Percentiles rank a stretch among this genome's conserved stretches.
Evolutionary conservation across 345 rosid species (phyloP).

Genomic region (Dipteronia dyeriana): DNA sequence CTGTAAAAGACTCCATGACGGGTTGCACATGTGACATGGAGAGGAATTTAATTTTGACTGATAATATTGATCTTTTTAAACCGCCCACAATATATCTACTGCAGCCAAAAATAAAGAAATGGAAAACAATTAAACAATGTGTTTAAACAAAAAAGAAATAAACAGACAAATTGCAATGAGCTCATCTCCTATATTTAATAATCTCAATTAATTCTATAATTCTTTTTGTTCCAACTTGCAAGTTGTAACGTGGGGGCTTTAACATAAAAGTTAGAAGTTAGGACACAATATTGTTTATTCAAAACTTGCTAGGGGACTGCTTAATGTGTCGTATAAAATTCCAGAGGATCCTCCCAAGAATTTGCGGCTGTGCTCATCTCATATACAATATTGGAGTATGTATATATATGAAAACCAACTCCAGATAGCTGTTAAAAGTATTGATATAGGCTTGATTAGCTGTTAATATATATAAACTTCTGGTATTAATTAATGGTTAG

Average conservation of each 20-base stretch:
- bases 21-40: slow-evolving; percentile 47
- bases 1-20: slow-evolving; percentile 14
- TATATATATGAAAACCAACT: too few relatives aligned
- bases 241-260: slow-evolving; percentile 14
- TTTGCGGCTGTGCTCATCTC: slow-evolving; percentile 23
- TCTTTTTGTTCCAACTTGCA: slow-evolving; percentile 19
- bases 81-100: background rate
- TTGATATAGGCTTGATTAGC: too few relatives aligned
- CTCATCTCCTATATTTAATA: background rate
- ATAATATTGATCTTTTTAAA: background rate
- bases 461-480: too few relatives aligned
- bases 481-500: too few relatives aligned
- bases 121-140: too few relatives aligned
- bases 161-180: background rate
- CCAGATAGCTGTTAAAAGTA: too few relatives aligned
- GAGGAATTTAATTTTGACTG: slow-evolving; percentile 13
- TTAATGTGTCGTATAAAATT: slow-evolving; percentile 1
- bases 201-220: background rate
- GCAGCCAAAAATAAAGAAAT: background rate
- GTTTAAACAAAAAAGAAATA: background rate
- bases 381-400: too few relatives aligned
- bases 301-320: background rate
- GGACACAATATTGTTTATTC: background rate
- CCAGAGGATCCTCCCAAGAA: slow-evolving; percentile 17
- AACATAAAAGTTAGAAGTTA: background rate